phyloP scores from a whole-genome alignment of 495 filamentous ascomycete genomes.

The Annulohypoxylon moriforme region DNA sequence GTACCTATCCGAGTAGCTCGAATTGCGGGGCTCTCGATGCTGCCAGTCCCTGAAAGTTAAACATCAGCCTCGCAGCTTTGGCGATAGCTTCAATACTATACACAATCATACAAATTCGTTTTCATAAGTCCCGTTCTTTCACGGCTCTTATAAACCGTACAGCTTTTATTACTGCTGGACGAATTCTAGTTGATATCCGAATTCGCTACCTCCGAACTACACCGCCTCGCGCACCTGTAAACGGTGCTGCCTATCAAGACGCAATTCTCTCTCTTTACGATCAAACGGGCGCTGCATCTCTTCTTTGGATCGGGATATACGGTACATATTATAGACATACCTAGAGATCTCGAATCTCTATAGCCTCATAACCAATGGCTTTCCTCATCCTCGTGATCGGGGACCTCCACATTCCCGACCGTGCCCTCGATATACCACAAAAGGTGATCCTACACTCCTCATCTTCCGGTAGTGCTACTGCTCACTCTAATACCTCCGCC shows the following conservation, averaged over 20 bases:
- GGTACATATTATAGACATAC: background rate
- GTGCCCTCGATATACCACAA: conserved; percentile 87
- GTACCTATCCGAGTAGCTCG: conserved; percentile 13
- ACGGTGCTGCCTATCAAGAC: conserved; percentile 15
- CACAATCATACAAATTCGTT: background rate
- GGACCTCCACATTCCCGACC: conserved; percentile 97
- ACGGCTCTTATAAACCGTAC: background rate
- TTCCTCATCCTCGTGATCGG: conserved; percentile 85
- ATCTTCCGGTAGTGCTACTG: background rate
- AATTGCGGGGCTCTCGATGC: conserved; percentile 39
- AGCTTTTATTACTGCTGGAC: background rate
- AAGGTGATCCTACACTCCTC: conserved; percentile 68
- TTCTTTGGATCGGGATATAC: conserved; percentile 2
- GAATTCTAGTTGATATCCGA: background rate
- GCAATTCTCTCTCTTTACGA: background rate
- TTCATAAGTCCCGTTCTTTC: conserved; percentile 3
- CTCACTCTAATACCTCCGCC: conserved; percentile 19
- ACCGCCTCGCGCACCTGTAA: conserved; percentile 14
- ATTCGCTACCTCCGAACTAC: background rate
- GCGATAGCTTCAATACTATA: conserved; percentile 26
- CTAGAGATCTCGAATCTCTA: conserved; percentile 7
- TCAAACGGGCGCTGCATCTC: background rate
- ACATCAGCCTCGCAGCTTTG: conserved; percentile 37
- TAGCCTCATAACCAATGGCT: conserved; percentile 51
- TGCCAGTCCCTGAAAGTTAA: conserved; percentile 27